These are phyloP conservation scores for Physcomitrium patens DNA, from an alignment of 225 moss, liverwort and hornwort genomes.

Conservation along the genomic window DNA sequence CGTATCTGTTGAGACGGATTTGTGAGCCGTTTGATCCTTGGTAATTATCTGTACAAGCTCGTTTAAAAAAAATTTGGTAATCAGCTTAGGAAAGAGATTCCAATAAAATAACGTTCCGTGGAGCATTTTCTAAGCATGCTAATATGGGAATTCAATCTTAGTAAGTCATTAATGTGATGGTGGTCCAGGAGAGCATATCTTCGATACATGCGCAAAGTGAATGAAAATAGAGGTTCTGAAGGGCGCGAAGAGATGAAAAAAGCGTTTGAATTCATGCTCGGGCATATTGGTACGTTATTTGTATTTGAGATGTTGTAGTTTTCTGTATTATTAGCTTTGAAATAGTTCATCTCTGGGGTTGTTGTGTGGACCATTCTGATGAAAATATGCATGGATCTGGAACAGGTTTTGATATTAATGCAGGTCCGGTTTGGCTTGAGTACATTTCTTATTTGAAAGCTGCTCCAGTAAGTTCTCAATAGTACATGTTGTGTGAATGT, in stretches of 20 bases:
- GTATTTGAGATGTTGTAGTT: neutral
- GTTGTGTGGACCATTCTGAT: neutral
- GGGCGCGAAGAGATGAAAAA: conserved; percentile 83
- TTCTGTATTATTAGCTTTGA: neutral
- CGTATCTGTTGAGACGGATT: neutral
- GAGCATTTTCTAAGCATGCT: neutral
- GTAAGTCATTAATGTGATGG: conserved; percentile 19
- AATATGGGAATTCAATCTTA: neutral
- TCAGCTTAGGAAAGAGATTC: neutral
- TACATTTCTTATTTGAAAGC: conserved; percentile 71
- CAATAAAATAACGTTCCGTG: neutral
- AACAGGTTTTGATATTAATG: conserved; percentile 71
- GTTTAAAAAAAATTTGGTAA: neutral
- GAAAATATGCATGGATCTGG: conserved; percentile 12
- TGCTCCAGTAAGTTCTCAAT: conserved; percentile 50
- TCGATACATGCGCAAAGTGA: conserved; percentile 73
- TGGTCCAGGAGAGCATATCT: conserved; percentile 70
- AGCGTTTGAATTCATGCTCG: conserved; percentile 80
- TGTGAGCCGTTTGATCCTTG: neutral
- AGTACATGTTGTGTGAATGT: neutral
- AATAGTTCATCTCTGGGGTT: neutral
- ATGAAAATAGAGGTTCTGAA: conserved; percentile 66
- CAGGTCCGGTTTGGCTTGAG: conserved; percentile 80
- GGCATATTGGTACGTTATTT: conserved; percentile 58
- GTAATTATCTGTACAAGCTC: neutral